Evolutionary conservation across 75 land plant species (phyloP), one percentile per base, ranked within the genome.

Genomic region (Pinus taeda): DNA sequence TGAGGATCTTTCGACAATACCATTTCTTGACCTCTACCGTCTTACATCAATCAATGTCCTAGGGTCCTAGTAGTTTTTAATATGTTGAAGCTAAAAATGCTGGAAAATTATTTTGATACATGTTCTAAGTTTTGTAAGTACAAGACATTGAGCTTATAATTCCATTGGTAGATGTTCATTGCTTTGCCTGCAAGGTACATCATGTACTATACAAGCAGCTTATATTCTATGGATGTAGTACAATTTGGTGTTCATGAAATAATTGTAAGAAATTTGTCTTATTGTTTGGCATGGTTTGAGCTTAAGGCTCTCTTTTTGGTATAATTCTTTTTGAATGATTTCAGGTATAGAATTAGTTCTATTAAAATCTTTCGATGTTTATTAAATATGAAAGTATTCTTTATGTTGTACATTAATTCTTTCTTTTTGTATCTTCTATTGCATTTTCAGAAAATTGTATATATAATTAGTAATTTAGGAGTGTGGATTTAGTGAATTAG

Each of bases 371-470:
- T 11, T 63, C 0, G 26, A 63, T 29, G 36, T 33, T 29, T 17
- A 56, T 76, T 71, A 71, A 69, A 36, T 36, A 78, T 71, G 49
- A n/a, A 55, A 53, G 53, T 73, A 15, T 77, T 15, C 15, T 26
- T 15, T n/a, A 9, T 30, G 13, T 72, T 45, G 2, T 53, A 42
- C 65, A 22, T 2, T 14, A 70, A 37, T n/a, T 60, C 3, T 29
- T 21, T 5, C 58, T 29, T 76, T 18, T 1, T 78, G 60, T 24
- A 14, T 78, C 5, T 57, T 60, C 42, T 37, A n/a, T 62, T 21
- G 53, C 45, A 14, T n/a, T 18, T 57, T 39, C 39, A 39, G 17
- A 62, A 62, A 9, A 29, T 21, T 45, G n/a, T 57, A 69, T 57
- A 12, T 65, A 14, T 33, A 15, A n/a, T 8, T 2, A 33, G 11